Evolutionary conservation across 345 rosid genomes (phyloP).

Genomic region (Pelargonium nanum): DNA sequence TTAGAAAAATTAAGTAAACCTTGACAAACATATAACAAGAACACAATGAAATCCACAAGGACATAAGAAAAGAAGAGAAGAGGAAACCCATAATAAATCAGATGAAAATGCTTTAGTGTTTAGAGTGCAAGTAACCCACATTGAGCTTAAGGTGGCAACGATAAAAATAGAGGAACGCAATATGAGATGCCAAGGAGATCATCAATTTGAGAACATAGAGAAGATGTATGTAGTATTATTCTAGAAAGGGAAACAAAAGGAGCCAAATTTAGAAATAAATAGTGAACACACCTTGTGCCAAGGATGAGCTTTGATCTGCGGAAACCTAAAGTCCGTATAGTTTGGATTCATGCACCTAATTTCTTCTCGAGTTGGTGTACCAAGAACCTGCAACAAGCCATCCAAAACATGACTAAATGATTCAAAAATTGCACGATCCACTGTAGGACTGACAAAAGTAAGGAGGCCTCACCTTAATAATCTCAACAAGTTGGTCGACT

Average conservation of each 20-base stretch:
- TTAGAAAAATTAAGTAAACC: too few species aligned
- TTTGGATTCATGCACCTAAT: slow-evolving; percentile 85
- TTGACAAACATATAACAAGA: too few species aligned
- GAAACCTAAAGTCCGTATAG: slow-evolving; percentile 72
- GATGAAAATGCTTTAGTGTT: too few species aligned
- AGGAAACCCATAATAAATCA: too few species aligned
- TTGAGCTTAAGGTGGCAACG: too few species aligned
- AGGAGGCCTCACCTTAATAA: slow-evolving; percentile 44
- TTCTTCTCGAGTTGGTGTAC: slow-evolving; percentile 86
- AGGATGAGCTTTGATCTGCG: slow-evolving; percentile 72
- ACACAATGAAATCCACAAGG: too few species aligned
- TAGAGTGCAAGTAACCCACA: too few species aligned
- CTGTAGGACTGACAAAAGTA: background rate
- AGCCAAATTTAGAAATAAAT: background rate
- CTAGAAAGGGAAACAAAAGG: background rate
- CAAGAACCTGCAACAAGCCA: slow-evolving; percentile 50
- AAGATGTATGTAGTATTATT: background rate
- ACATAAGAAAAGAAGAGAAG: too few species aligned
- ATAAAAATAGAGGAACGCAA: too few species aligned
- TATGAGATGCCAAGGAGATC: too few species aligned
- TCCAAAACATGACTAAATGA: slow-evolving; percentile 9
- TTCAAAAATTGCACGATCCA: slow-evolving; percentile 5
- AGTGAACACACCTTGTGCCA: slow-evolving; percentile 65
- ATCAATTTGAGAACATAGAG: too few species aligned
- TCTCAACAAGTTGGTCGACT: slow-evolving; percentile 81